Conservation (phyloP, 2,329 filamentous ascomycete species). For the Arthroderma sp. region DNA sequence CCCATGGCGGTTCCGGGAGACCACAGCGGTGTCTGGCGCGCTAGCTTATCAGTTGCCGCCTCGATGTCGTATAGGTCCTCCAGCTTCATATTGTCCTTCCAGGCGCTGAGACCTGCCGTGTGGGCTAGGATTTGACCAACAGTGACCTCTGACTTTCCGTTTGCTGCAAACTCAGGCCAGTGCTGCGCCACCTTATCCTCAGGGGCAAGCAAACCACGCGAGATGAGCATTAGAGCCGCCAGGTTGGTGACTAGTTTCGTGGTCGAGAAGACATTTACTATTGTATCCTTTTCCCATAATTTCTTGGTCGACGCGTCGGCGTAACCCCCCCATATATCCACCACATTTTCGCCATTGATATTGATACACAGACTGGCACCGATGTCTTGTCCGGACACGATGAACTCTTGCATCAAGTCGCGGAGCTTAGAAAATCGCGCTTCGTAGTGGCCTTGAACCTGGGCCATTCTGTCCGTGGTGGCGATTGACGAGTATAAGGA, state of each 20-base stretch:
- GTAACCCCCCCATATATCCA: slow-evolving; percentile 36
- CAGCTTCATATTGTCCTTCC: slow-evolving; percentile 20
- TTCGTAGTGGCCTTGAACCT: not conserved
- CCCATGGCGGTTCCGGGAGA: slow-evolving; percentile 30
- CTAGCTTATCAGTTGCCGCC: slow-evolving; percentile 22
- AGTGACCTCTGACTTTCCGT: slow-evolving; percentile 29
- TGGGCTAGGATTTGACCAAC: slow-evolving; percentile 32
- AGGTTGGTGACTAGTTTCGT: slow-evolving; percentile 29
- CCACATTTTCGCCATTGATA: slow-evolving; percentile 23
- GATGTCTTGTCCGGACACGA: not conserved
- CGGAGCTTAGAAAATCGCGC: not conserved
- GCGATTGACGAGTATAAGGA: too few relatives aligned
- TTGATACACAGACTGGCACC: not conserved
- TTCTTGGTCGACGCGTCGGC: slow-evolving; percentile 17
- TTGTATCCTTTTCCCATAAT: slow-evolving; percentile 30
- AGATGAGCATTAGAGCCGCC: slow-evolving; percentile 27
- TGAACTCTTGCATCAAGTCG: not conserved
- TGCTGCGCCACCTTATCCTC: slow-evolving; percentile 28
- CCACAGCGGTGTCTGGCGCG: slow-evolving; percentile 33
- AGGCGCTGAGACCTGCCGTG: slow-evolving; percentile 23
- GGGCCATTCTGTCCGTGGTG: not conserved
- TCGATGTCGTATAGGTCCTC: slow-evolving; percentile 24
- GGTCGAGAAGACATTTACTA: slow-evolving; percentile 29
- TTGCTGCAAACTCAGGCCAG: slow-evolving; percentile 36
- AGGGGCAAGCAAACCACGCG: slow-evolving; percentile 26